Percentiles rank a stretch among this genome's conserved stretches.
phyloP scores from a whole-genome alignment of 2,329 filamentous ascomycete genomes.

The Neopestalotiopsis rosae region DNA sequence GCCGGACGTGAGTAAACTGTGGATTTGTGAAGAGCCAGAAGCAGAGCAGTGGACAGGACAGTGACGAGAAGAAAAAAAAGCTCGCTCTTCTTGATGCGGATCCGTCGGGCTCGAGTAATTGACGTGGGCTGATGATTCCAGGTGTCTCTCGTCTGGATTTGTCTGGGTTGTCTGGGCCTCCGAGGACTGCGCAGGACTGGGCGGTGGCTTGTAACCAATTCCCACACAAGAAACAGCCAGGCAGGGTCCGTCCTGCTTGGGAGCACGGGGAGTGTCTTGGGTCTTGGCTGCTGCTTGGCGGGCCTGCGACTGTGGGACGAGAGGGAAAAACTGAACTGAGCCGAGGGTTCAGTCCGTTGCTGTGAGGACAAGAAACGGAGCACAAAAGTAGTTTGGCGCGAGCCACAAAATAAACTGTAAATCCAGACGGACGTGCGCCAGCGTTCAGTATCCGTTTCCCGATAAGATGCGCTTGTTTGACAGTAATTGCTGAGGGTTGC shows the following conservation, averaged over 20 bases:
- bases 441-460: not conserved
- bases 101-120: not conserved
- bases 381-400: not conserved
- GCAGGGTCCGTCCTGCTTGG: slow-evolving; percentile 4
- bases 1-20: not conserved
- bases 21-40: not conserved
- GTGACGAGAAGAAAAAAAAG: not conserved
- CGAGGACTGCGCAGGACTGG: not conserved
- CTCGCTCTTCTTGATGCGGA: not conserved
- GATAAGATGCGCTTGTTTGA: slow-evolving; percentile 2
- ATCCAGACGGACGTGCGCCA: not conserved
- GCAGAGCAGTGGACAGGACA: not conserved
- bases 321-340: not conserved
- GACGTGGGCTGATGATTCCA: slow-evolving; percentile 2
- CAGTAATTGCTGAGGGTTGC: not conserved
- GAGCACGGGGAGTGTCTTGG: not conserved
- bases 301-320: not conserved
- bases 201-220: slow-evolving; percentile 2
- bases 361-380: not conserved
- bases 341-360: not conserved
- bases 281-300: not conserved
- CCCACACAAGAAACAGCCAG: slow-evolving; percentile 1
- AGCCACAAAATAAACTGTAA: not conserved
- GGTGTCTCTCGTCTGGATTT: not conserved
- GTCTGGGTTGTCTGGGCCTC: slow-evolving; percentile 1